Base-by-base conservation (phyloP, 116 monocot species). In the Trichopus zeylanicus region DNA sequence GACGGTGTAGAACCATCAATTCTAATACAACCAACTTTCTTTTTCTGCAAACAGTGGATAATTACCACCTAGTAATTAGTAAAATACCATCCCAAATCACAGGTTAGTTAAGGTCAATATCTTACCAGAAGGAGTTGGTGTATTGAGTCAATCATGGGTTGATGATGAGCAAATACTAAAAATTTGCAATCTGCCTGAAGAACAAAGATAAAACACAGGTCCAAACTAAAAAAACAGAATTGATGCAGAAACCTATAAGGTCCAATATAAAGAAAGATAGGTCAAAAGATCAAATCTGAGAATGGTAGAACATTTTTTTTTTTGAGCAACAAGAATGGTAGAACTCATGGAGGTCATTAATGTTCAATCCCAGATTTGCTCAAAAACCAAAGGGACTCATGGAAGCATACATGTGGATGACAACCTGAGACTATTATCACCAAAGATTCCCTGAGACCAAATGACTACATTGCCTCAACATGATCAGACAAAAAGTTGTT, bases 121-220 rank as follows among this genome's bases (percentile, higher is more conserved):
- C 78, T 79, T 87, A 97, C 97, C 30, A 75, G 24, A 51, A 97
- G 78, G 75, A 74, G 82, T 62, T 81, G 59, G 48, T 97, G 81
- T 35, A 87, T 77, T 38, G 91, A 68, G 28, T 87, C 79, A 61
- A 97, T 79, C 97, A 97, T 87, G 9, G 87, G 74, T 58, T 87
- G 79, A 70, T 97, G 97, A 79, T 91, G 87, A 49, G 97, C 91
- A 82, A 91, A 97, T 64, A 91, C 70, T 48, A 97, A 70, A 63
- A 95, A 90, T 57, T 95, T 95, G 71, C 86, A 90, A 47, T 59
- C 87, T 55, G 91, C 87, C 95, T 95, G 78, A 35, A 77, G 57
- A 51, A 39, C 16, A 9, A 63, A 22, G 51, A 6, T 51, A 22
- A 51, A 22, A 3, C 15, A 51, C 19, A 8, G 51, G 51, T 51